These are phyloP conservation scores for Pythium insidiosum DNA, from an alignment of 352 stramenopile species.

Conservation along the genomic window DNA sequence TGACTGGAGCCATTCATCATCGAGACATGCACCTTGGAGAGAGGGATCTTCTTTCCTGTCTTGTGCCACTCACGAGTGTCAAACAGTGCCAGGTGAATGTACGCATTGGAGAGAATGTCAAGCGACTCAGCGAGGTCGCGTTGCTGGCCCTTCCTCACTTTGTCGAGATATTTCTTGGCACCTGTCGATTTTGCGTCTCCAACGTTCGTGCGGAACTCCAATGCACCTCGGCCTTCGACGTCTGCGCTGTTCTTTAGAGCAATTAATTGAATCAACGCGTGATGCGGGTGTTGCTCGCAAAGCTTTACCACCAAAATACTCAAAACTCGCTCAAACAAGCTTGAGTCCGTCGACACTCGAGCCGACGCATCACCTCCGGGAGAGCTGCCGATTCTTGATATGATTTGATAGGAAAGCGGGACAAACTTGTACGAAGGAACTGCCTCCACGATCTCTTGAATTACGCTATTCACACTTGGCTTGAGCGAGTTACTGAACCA, in stretches of 20 bases:
- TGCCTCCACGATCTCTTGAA: constrained; percentile 69
- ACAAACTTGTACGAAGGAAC: constrained; percentile 96
- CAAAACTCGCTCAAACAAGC: constrained; percentile 82
- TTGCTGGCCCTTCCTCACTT: constrained; percentile 43
- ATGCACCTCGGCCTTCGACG: constrained; percentile 73
- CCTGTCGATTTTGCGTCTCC: constrained; percentile 69
- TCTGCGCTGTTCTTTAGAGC: constrained; percentile 92
- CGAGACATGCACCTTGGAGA: constrained; percentile 50
- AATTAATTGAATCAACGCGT: constrained; percentile 94
- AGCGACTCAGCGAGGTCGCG: constrained; percentile 64
- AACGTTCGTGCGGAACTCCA: constrained; percentile 74
- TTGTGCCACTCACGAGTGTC: constrained; percentile 73
- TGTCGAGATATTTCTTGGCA: constrained; percentile 48
- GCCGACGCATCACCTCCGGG: constrained; percentile 4
- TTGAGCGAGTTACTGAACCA: constrained; percentile 92
- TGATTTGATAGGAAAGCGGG: constrained; percentile 96
- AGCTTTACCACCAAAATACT: constrained; percentile 88
- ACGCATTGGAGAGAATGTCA: constrained; percentile 61
- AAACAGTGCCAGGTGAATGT: constrained; percentile 75
- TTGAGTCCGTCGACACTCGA: background rate
- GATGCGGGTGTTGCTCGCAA: constrained; percentile 93
- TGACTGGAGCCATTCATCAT: constrained; percentile 15
- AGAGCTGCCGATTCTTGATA: constrained; percentile 88
- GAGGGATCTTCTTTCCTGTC: constrained; percentile 59
- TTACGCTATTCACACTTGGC: constrained; percentile 67